Conservation (phyloP, 75 land plant genomes). For the Pinus tabuliformis region DNA sequence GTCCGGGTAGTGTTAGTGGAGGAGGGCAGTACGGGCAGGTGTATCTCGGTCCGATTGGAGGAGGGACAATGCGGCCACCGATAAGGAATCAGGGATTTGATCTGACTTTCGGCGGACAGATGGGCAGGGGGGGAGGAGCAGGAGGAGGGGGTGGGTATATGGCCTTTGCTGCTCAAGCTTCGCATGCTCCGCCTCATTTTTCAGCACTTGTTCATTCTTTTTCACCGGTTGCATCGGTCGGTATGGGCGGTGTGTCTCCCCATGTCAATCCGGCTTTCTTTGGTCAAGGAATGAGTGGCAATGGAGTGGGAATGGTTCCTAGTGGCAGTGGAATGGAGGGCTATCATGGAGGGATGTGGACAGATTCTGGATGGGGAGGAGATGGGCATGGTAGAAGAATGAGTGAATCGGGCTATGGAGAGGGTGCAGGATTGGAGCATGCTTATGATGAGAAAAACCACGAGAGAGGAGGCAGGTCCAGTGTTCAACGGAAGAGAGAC, state of each 20-base stretch:
- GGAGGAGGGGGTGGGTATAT: constrained; percentile 57
- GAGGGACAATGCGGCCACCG: constrained; percentile 78
- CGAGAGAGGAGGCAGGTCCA: constrained; percentile 2
- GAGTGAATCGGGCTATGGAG: constrained; percentile 1
- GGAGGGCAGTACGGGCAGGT: constrained; percentile 61
- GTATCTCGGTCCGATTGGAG: constrained; percentile 51
- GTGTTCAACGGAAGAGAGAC: neutral
- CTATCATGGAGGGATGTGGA: constrained; percentile 62
- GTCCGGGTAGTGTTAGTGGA: constrained; percentile 20
- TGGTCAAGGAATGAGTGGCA: constrained; percentile 54
- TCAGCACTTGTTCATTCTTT: constrained; percentile 72
- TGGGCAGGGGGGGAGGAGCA: constrained; percentile 55
- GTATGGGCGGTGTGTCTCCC: constrained; percentile 76
- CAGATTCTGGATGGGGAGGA: constrained; percentile 38
- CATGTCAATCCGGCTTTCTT: constrained; percentile 96
- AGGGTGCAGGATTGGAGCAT: neutral
- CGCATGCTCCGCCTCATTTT: constrained; percentile 81
- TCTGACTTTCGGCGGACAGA: constrained; percentile 55
- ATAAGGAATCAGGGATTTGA: constrained; percentile 87
- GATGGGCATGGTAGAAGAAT: neutral
- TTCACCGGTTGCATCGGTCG: constrained; percentile 67
- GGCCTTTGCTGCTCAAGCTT: constrained; percentile 71
- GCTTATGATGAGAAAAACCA: neutral
- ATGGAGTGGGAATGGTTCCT: constrained; percentile 86
- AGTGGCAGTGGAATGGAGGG: constrained; percentile 43